Percentiles rank a stretch among this genome's conserved stretches.
phyloP scores from a whole-genome alignment of 306 rosid species.

The Potentilla sterilis region DNA sequence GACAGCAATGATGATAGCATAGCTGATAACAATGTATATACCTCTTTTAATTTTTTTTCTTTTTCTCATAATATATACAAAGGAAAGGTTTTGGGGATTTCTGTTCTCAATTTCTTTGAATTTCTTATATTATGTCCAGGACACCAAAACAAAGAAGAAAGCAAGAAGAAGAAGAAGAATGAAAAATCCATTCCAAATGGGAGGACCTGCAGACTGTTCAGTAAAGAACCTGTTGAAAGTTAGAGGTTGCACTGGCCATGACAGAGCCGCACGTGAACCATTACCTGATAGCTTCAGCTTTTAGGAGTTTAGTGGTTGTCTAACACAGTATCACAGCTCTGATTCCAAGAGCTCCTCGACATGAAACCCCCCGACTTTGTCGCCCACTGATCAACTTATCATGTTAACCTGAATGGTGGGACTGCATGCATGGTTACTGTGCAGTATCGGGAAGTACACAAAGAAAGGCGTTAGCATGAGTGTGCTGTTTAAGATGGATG shows the following conservation, averaged over 20 bases:
- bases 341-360: neutral
- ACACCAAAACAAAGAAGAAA: conserved; percentile 35
- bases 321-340: conserved; percentile 10
- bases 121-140: conserved; percentile 27
- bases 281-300: neutral
- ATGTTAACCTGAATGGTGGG: neutral
- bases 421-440: neutral
- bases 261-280: conserved; percentile 23
- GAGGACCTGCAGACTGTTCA: conserved; percentile 27
- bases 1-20: conserved; percentile 16
- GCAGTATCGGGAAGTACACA: neutral
- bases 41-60: neutral
- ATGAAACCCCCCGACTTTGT: neutral
- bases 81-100: neutral
- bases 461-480: neutral
- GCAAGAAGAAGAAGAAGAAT: conserved; percentile 35
- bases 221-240: conserved; percentile 51
- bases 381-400: neutral
- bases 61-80: neutral
- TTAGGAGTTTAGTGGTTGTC: conserved; percentile 6
- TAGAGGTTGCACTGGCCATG: conserved; percentile 31
- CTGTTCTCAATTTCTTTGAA: neutral
- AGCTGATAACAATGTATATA: conserved; percentile 4
- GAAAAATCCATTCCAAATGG: conserved; percentile 25
- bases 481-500: neutral